Base-by-base conservation (phyloP, 2,329 filamentous ascomycete genomes). In the Myriosclerotinia scirpicola region DNA sequence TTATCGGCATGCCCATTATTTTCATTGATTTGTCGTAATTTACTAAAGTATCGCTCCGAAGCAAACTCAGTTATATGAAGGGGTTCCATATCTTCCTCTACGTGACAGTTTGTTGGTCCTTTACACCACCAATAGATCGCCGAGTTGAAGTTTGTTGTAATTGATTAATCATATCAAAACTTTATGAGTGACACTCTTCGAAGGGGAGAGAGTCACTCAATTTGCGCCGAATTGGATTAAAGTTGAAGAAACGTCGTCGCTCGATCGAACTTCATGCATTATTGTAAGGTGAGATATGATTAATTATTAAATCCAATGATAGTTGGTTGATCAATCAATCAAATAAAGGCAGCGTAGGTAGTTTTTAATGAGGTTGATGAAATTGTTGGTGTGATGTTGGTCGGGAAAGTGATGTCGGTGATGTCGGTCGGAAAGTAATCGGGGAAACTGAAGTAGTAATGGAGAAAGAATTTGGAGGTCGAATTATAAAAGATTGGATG, bases 1-100 rank as follows among this genome's bases (percentile, higher is more conserved):
- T 69, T 77, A 76, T 62, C 77, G 76, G 72, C 81, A 77, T 62
- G 72, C 66, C 66, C 79, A 79, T 70, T 78, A 79, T 70, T 78
- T 75, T 71, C 81, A 75, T 78, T 84, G 72, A 79, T 81, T 77
- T 86, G 83, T 67, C 79, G 81, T 68, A 88, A 76, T 77, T 89
- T 89, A 65, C 83, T 82, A 71, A 88, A 86, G 74, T 87, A 89
- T 70, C 84, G 84, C 76, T 85, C 81, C 54, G 87, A 89, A 69
- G 85, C 87, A 78, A 89, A 89, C 76, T 89, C 87, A 68, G 86
- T 87, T 69, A 87, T 81, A 70, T 88, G 86, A 72, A 83, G 81
- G 73, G 84, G 85, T 70, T 88, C 86, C 85, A 88, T 60, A 14
- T 87, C 74, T 50, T 74, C 66, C 69, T 66, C 71, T 69, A 68